Conservation (phyloP, 2,329 filamentous ascomycete genomes). For the Sclerotinia sclerotiorum region DNA sequence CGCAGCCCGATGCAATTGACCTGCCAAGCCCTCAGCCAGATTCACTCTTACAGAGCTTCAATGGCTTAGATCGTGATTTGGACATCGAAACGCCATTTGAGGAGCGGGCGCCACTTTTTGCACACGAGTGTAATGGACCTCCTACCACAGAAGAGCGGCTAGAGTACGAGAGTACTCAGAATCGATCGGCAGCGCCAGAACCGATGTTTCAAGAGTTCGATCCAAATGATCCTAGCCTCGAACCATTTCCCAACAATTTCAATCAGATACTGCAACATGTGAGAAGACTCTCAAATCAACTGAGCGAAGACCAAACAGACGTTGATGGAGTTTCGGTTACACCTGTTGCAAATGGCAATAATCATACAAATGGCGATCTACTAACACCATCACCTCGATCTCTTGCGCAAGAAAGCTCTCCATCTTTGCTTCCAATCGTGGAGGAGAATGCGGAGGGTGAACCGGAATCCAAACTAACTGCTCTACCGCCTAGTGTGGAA, state of each 20-base stretch:
- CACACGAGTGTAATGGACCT: conserved; percentile 34
- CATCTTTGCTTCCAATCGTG: conserved; percentile 33
- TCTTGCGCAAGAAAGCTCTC: conserved; percentile 28
- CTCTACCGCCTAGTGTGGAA: conserved; percentile 17
- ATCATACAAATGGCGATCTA: conserved; percentile 14
- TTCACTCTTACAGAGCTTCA: neutral
- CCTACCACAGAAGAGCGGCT: conserved; percentile 27
- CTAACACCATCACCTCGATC: conserved; percentile 25
- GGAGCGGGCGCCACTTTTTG: conserved; percentile 38
- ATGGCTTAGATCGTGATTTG: conserved; percentile 1
- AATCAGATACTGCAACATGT: conserved; percentile 34
- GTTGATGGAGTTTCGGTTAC: conserved; percentile 29
- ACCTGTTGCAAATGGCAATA: conserved; percentile 27
- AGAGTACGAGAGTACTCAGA: neutral
- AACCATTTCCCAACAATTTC: conserved; percentile 37
- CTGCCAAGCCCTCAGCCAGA: conserved; percentile 4
- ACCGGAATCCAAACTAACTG: conserved; percentile 16
- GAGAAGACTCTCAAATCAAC: conserved; percentile 30
- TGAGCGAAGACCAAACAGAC: conserved; percentile 32
- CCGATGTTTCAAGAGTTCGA: conserved; percentile 29
- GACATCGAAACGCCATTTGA: conserved; percentile 29
- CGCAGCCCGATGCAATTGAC: conserved; percentile 2
- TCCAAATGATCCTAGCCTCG: conserved; percentile 36
- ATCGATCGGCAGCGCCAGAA: neutral
- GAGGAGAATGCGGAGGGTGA: conserved; percentile 33